Evolutionary conservation across 2,329 filamentous ascomycete genomes (phyloP).

Genomic region (Aspergillus japonicus): DNA sequence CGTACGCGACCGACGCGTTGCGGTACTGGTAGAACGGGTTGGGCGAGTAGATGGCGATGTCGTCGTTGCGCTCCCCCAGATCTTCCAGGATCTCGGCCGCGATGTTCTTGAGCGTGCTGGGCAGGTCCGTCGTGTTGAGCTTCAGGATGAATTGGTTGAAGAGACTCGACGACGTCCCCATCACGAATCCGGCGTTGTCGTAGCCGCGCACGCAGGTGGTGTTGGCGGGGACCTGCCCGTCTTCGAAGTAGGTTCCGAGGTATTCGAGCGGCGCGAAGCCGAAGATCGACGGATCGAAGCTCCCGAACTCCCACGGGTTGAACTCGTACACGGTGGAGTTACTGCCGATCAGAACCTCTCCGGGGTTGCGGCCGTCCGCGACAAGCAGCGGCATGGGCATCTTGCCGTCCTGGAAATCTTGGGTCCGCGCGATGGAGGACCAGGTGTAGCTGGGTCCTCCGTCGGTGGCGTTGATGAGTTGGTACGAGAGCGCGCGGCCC

Average conservation of each 20-base stretch:
- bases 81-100: conserved; percentile 53
- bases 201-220: conserved; percentile 72
- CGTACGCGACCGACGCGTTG: conserved; percentile 58
- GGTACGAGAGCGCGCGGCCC: conserved; percentile 79
- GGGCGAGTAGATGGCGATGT: conserved; percentile 71
- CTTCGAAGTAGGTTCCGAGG: conserved; percentile 69
- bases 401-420: conserved; percentile 60
- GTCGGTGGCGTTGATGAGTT: conserved; percentile 72
- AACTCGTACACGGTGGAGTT: conserved; percentile 78
- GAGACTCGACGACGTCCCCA: conserved; percentile 80
- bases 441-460: conserved; percentile 78
- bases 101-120: conserved; percentile 51
- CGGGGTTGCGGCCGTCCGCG: conserved; percentile 65
- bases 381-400: conserved; percentile 73
- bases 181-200: conserved; percentile 78
- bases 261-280: conserved; percentile 71
- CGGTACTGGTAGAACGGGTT: conserved; percentile 74
- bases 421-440: conserved; percentile 69
- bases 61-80: conserved; percentile 61
- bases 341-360: conserved; percentile 58
- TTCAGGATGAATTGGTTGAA: conserved; percentile 77
- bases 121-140: conserved; percentile 56
- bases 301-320: conserved; percentile 76
- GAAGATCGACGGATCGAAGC: conserved; percentile 69
- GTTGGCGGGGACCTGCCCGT: conserved; percentile 57